Evolutionary conservation across 2,329 filamentous ascomycete species (phyloP).

Genomic region (Knufia fluminis): DNA sequence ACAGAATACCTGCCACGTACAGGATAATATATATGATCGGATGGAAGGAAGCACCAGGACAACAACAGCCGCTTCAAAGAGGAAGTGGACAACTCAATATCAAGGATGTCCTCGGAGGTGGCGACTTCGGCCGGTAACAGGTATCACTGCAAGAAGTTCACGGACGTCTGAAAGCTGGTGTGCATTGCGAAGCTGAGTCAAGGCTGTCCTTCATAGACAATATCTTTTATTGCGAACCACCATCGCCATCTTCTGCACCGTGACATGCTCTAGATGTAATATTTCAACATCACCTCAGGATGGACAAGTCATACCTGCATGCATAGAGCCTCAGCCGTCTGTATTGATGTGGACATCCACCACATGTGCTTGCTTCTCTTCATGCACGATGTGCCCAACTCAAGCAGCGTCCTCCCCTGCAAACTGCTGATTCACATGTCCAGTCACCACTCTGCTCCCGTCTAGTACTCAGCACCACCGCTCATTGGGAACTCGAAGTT

Average conservation of each 20-base stretch:
- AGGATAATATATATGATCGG: slow-evolving; percentile 98
- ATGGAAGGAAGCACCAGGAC: slow-evolving; percentile 77
- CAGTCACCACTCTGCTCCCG: slow-evolving; percentile 11
- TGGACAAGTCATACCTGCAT: slow-evolving; percentile 7
- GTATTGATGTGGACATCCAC: not conserved
- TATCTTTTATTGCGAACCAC: not conserved
- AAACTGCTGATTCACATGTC: slow-evolving; percentile 8
- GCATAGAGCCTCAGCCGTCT: not conserved
- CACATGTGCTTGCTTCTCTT: not conserved
- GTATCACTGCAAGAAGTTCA: too few species aligned
- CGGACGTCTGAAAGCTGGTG: too few species aligned
- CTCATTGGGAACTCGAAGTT: slow-evolving; percentile 97
- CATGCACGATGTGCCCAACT: slow-evolving; percentile 9
- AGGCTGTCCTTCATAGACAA: not conserved
- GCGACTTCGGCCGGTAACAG: slow-evolving; percentile 26
- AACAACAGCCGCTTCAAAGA: slow-evolving; percentile 68
- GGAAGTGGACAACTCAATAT: slow-evolving; percentile 82
- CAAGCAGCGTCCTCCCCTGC: slow-evolving; percentile 4
- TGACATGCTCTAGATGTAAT: slow-evolving; percentile 8
- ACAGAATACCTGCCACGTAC: slow-evolving; percentile 74
- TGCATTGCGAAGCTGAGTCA: not conserved
- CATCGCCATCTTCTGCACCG: not conserved
- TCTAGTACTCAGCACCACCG: slow-evolving; percentile 70
- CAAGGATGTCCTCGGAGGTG: slow-evolving; percentile 63
- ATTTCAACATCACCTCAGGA: slow-evolving; percentile 8